These are phyloP conservation scores for Mortierella sp. DNA, from an alignment of 371 early-diverging fungal species.

Conservation along the genomic window DNA sequence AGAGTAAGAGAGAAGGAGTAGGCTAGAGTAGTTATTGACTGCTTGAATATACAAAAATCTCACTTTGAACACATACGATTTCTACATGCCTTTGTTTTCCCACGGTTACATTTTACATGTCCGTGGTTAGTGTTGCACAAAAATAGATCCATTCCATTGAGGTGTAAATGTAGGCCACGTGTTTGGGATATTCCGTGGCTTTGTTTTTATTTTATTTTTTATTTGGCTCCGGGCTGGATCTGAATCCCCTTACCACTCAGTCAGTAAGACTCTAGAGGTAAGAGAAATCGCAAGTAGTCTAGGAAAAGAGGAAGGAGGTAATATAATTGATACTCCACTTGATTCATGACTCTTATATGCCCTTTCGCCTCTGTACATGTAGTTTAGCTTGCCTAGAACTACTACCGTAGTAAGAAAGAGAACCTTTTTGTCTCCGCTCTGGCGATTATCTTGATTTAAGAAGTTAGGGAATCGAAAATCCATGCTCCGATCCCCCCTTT, in stretches of 20 bases:
- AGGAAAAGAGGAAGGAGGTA: too few relatives aligned
- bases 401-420: too few relatives aligned
- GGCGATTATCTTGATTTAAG: not conserved
- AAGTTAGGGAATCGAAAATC: not conserved
- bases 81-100: not conserved
- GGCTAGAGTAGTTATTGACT: not conserved
- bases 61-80: not conserved
- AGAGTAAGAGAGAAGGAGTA: not conserved
- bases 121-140: not conserved
- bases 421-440: not conserved
- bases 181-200: not conserved
- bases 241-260: not conserved
- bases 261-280: not conserved
- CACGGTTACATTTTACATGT: not conserved
- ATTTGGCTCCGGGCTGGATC: not conserved
- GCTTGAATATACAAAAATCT: not conserved
- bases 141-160: not conserved
- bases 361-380: slow-evolving; percentile 26
- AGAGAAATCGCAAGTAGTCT: too few relatives aligned
- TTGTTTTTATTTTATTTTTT: too few relatives aligned
- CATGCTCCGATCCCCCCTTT: slow-evolving; percentile 18
- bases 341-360: slow-evolving; percentile 26
- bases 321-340: not conserved
- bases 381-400: not conserved
- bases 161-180: not conserved